Percentiles rank a stretch among this genome's conserved stretches.
Conservation (phyloP, 1,139 yeast species). For the Kodamaea arcana region DNA sequence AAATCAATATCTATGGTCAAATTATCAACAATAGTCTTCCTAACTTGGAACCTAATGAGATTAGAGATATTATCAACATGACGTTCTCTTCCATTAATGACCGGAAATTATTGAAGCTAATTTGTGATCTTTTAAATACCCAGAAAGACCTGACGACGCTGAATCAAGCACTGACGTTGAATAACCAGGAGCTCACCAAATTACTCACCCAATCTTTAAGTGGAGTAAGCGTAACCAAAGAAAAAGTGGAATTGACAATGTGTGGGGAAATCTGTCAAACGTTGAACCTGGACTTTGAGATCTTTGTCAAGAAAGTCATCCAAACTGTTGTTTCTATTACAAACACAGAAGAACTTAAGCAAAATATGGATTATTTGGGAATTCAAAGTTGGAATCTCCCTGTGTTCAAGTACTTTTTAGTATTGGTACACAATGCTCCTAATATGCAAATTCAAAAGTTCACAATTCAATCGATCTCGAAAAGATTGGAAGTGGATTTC, state of each 20-base stretch:
- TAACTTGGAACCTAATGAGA: slow-evolving; percentile 15
- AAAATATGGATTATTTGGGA: slow-evolving; percentile 16
- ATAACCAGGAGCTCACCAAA: slow-evolving; percentile 14
- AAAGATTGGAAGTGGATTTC: slow-evolving; percentile 17
- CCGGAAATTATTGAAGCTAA: slow-evolving; percentile 18
- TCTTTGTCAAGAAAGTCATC: slow-evolving; percentile 29
- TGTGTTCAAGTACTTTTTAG: slow-evolving; percentile 28
- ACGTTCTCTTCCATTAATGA: slow-evolving; percentile 22
- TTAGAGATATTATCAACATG: slow-evolving; percentile 19
- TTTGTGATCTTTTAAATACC: slow-evolving; percentile 15
- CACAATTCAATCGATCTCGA: slow-evolving; percentile 16
- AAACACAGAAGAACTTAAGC: slow-evolving; percentile 25
- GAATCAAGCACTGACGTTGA: too few species aligned
- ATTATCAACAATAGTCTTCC: slow-evolving; percentile 12
- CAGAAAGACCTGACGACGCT: too few species aligned
- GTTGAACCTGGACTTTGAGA: slow-evolving; percentile 20
- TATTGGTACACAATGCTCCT: slow-evolving; percentile 35
- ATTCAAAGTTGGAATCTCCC: slow-evolving; percentile 29
- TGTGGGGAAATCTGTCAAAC: slow-evolving; percentile 25
- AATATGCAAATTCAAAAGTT: slow-evolving; percentile 23
- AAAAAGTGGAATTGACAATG: slow-evolving; percentile 19
- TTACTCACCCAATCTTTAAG: slow-evolving; percentile 19
- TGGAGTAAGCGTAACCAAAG: slow-evolving; percentile 14
- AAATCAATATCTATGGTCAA: slow-evolving; percentile 9
- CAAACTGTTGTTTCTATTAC: slow-evolving; percentile 30